Evolutionary conservation across 1,284 basidiomycete species (phyloP), one percentile per base, ranked within the genome.

Genomic region (Phylloboletellus chloephorus): DNA sequence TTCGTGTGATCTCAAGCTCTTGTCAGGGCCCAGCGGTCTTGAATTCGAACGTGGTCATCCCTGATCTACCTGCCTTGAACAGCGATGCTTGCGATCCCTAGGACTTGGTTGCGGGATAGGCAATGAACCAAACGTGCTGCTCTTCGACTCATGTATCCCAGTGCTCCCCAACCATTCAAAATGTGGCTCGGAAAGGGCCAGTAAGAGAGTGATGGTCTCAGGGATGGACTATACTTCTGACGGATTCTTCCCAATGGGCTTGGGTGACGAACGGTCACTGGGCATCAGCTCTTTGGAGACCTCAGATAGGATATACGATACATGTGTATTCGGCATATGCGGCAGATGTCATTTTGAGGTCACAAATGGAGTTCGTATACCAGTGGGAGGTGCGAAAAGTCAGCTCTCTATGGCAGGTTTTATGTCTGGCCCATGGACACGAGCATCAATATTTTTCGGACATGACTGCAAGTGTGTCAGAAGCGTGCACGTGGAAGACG

Each of bases 361-460:
- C 39, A 39, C 20, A 17, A 17, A 5, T 23, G 15, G 8, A 15
- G 24, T 28, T 30, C 12, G n/a, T 24, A 31, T 21, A 13, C 21
- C 35, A 25, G 21, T 19, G 28, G n/a, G n/a, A n/a, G n/a, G n/a
- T n/a, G n/a, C n/a, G n/a, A n/a, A n/a, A n/a, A n/a, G n/a, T n/a
- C n/a, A n/a, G n/a, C n/a, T n/a, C 21, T 37, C 17, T 0, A 7
- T 1, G 21, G 11, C 12, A 17, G 30, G 17, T 2, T 21, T 11
- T 6, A 7, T 9, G 5, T 8, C 20, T 19, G 17, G 16, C 31
- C 9, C 39, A 39, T n/a, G 21, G 11, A 11, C 24, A 32, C 16
- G 7, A 8, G 21, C 13, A 19, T 66, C 44, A 79, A 48, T 79
- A 78, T 52, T 74, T 78, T 63, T 79, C 76, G 37, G 77, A 66